Conservation (phyloP, 768 basidiomycete species). For the Rossbeevera mucosa region DNA sequence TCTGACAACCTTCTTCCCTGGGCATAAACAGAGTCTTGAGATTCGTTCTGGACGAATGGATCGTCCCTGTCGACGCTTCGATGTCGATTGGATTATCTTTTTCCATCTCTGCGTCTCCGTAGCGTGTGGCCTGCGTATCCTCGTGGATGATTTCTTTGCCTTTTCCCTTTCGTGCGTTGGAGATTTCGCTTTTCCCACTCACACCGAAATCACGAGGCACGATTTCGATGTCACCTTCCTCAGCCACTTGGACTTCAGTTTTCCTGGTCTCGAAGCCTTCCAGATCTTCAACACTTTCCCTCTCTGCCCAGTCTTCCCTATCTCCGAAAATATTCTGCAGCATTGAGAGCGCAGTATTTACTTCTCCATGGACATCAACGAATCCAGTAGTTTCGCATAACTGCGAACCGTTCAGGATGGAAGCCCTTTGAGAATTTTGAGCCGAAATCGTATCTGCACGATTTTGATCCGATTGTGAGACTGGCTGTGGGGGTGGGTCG, state of each 20-base stretch:
- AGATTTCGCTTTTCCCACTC: background rate
- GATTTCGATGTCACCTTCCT: conserved; percentile 24
- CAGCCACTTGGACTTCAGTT: conserved; percentile 10
- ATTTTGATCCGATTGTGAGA: background rate
- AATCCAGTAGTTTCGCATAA: background rate
- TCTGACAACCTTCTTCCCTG: conserved; percentile 53
- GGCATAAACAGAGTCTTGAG: conserved; percentile 76
- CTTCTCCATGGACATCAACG: conserved; percentile 12
- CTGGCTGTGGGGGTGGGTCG: background rate
- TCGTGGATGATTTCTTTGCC: conserved; percentile 24
- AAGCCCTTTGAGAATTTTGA: background rate
- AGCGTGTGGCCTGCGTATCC: conserved; percentile 2
- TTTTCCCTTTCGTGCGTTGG: conserved; percentile 13
- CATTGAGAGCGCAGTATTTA: conserved; percentile 27
- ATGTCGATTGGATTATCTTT: background rate
- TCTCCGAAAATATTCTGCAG: conserved; percentile 51
- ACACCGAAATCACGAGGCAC: conserved; percentile 6
- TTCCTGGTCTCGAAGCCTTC: conserved; percentile 33
- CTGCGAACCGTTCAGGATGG: background rate
- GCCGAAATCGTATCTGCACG: background rate
- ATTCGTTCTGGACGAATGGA: conserved; percentile 24
- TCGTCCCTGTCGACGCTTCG: background rate
- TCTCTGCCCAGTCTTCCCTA: conserved; percentile 54
- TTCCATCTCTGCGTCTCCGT: conserved; percentile 13
- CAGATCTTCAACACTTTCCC: conserved; percentile 55